Base-by-base conservation (phyloP, 805 yeast genomes). In the Pichia heedii region DNA sequence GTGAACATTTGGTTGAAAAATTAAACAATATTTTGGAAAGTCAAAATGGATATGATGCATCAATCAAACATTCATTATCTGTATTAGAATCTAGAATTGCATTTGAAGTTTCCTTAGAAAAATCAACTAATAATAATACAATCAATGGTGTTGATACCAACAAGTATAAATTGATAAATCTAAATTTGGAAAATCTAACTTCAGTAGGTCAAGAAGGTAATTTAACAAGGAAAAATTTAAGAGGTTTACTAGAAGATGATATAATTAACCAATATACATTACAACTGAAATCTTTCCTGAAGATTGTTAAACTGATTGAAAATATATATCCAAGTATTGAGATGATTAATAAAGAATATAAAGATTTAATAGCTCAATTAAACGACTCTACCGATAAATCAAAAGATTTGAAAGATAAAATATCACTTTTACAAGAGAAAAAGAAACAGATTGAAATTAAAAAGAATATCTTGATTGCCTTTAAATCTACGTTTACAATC, bases 401-500 rank as follows among this genome's bases (percentile, higher is more conserved):
- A 1, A 27, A 38, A 5, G 42, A 39, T 2, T 48, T 61, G 26
- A 52, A 56, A 36, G 15, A 30, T 2, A 47, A 48, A 19, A 52
- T 61, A 5, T 44, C 41, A 1, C 40, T 41, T 2, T 53, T 71
- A 33, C 59, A 56, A 39, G 44, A 54, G 8, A 57, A 68, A 29
- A 64, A 63, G 41, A 58, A 57, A 18, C 38, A 61, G n/a, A 43
- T 72, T 24, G 55, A 54, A n/a, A 47, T 81, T 39, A 77, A 81
- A 52, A 79, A 74, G 54, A 59, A 67, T 32, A 54, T 84, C 1
- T 59, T 84, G 34, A 52, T 61, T 0, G 69, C 71, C 24, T 75
- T 83, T 51, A 77, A 79, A 48, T 68, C 71, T 4, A 74, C 74
- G 44, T 86, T 84, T 55, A 76, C 89, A 0, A 60, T 90, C 36